phyloP scores from a whole-genome alignment of 495 filamentous ascomycete genomes.

The Talaromyces ruber region DNA sequence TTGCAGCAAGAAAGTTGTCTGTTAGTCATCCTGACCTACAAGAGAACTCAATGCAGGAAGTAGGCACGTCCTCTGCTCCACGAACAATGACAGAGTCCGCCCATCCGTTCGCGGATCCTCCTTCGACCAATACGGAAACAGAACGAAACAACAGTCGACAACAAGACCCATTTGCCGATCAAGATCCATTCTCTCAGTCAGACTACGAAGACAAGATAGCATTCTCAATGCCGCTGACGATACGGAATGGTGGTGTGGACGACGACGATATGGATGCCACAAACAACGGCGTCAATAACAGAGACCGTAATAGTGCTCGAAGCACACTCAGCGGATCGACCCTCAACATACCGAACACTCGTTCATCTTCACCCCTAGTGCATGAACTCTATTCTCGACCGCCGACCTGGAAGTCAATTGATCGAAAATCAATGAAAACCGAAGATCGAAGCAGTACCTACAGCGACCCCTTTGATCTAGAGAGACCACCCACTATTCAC shows the following conservation, averaged over 20 bases:
- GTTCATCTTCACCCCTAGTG: neutral
- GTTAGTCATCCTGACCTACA: neutral
- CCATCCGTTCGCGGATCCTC: slow-evolving; percentile 1
- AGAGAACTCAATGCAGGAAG: neutral
- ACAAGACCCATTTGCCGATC: neutral
- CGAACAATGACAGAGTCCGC: neutral
- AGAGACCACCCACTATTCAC: slow-evolving; percentile 28
- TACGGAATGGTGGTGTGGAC: neutral
- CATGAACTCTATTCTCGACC: neutral
- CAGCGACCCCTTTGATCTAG: slow-evolving; percentile 60
- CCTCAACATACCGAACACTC: neutral
- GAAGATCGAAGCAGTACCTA: slow-evolving; percentile 26
- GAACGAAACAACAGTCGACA: neutral
- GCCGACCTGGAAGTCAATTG: neutral
- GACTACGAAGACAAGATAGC: neutral
- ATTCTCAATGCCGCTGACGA: neutral
- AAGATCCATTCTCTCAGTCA: neutral
- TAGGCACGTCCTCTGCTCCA: neutral
- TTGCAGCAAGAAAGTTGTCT: neutral
- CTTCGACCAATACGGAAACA: neutral
- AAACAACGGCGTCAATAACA: neutral
- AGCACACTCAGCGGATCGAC: neutral
- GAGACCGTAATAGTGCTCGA: neutral
- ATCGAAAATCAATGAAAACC: neutral
- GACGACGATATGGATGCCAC: neutral